Percentiles rank a stretch among this genome's conserved stretches.
Conservation (phyloP, 306 rosid species). For the Fragaria nilgerrensis region DNA sequence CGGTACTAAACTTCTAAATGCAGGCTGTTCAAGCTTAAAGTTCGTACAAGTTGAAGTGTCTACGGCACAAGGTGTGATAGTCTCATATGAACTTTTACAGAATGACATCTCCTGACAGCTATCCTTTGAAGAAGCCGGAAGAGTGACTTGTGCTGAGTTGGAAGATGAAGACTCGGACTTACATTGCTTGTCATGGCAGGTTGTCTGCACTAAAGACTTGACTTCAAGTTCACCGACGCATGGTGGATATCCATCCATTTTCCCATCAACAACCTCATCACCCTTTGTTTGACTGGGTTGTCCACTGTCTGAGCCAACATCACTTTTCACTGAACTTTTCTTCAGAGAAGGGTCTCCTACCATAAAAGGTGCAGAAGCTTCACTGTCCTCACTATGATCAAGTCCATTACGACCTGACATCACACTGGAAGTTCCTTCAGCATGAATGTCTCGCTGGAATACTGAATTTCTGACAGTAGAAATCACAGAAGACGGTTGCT, state of each 20-base stretch:
- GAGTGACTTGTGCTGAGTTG: slow-evolving; percentile 28
- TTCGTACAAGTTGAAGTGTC: slow-evolving; percentile 19
- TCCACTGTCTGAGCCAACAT: slow-evolving; percentile 17
- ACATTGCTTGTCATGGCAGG: slow-evolving; percentile 17
- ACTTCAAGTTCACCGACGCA: slow-evolving; percentile 16
- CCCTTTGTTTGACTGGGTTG: slow-evolving; percentile 19
- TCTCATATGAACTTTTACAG: slow-evolving; percentile 20
- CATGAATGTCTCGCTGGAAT: neutral
- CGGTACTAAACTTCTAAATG: slow-evolving; percentile 13
- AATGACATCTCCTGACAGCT: slow-evolving; percentile 31
- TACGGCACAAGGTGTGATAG: slow-evolving; percentile 4
- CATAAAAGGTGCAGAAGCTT: slow-evolving; percentile 10
- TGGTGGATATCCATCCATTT: slow-evolving; percentile 5
- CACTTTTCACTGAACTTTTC: slow-evolving; percentile 15
- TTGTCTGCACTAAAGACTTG: slow-evolving; percentile 14
- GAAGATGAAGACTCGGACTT: slow-evolving; percentile 33
- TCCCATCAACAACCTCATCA: slow-evolving; percentile 4
- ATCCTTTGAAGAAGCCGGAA: slow-evolving; percentile 30
- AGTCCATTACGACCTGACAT: slow-evolving; percentile 9
- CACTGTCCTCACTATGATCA: slow-evolving; percentile 17
- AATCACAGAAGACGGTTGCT: slow-evolving; percentile 8
- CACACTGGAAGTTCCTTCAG: slow-evolving; percentile 13
- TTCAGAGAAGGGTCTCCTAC: slow-evolving; percentile 1
- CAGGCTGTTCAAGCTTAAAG: slow-evolving; percentile 22
- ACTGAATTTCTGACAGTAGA: slow-evolving; percentile 14